Conservation (phyloP, 2,329 filamentous ascomycete species). For the Aspergillus sojae region DNA sequence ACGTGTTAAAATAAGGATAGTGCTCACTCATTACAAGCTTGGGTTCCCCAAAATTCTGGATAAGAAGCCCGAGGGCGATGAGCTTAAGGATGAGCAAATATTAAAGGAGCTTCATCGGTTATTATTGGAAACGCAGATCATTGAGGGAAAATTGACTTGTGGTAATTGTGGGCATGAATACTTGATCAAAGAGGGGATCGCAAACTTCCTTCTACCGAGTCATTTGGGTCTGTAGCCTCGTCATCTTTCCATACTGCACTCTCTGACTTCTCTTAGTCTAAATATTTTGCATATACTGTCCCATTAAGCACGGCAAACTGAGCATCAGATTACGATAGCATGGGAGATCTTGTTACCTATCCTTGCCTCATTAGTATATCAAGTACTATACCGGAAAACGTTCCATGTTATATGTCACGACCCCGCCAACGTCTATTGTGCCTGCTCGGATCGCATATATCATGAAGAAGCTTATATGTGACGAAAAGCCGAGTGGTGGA, state of each 20-base stretch:
- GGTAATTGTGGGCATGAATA: constrained; percentile 93
- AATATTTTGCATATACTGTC: not conserved
- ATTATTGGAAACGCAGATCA: constrained; percentile 85
- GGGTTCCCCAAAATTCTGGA: constrained; percentile 75
- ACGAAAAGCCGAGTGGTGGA: not conserved
- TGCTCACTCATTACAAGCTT: constrained; percentile 57
- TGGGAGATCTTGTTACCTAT: not conserved
- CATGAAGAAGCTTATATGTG: not conserved
- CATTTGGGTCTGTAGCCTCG: constrained; percentile 64
- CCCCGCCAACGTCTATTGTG: not conserved
- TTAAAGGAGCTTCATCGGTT: constrained; percentile 78
- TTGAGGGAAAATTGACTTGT: constrained; percentile 86
- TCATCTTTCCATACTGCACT: not conserved
- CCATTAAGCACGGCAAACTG: not conserved
- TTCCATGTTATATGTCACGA: not conserved
- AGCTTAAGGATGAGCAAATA: constrained; percentile 68
- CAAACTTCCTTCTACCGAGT: constrained; percentile 91
- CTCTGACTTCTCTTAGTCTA: not conserved
- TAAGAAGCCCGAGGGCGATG: constrained; percentile 63
- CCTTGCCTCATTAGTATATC: not conserved
- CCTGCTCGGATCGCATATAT: not conserved
- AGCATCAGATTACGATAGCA: not conserved
- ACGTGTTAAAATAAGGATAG: not conserved
- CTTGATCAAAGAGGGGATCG: constrained; percentile 90
- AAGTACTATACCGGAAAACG: not conserved